phyloP scores from a whole-genome alignment of 257 asterid species.

The Lavandula angustifolia region DNA sequence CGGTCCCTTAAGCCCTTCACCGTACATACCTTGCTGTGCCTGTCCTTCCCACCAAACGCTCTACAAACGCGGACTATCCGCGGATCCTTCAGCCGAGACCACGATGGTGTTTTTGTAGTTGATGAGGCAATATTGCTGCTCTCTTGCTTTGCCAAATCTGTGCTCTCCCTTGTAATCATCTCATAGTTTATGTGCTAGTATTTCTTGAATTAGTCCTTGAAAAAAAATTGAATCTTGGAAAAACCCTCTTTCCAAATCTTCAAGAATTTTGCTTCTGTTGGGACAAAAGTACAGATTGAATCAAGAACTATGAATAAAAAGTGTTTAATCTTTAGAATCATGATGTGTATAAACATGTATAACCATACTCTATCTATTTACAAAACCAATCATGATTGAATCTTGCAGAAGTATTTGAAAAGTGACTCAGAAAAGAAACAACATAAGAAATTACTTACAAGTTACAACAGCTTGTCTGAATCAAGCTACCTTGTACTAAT shows the following conservation, averaged over 20 bases:
- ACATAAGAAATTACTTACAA: conserved; percentile 35
- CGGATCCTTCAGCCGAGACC: conserved; percentile 76
- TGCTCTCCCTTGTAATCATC: conserved; percentile 54
- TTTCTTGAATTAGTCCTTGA: too few relatives aligned
- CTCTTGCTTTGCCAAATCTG: conserved; percentile 41
- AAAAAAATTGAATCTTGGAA: too few relatives aligned
- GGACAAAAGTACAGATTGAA: not conserved
- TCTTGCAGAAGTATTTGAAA: too few relatives aligned
- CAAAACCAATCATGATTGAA: too few relatives aligned
- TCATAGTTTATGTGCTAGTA: too few relatives aligned
- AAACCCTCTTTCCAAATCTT: conserved; percentile 18
- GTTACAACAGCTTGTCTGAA: conserved; percentile 1
- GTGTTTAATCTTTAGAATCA: too few relatives aligned
- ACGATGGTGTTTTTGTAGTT: conserved; percentile 46
- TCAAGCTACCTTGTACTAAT: conserved; percentile 5
- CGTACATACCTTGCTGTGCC: conserved; percentile 86
- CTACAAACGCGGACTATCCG: conserved; percentile 73
- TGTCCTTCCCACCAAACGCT: conserved; percentile 81
- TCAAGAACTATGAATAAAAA: conserved; percentile 8
- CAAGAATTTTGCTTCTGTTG: conserved; percentile 19
- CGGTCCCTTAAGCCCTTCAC: conserved; percentile 76
- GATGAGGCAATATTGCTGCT: conserved; percentile 36
- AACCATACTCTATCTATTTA: too few relatives aligned
- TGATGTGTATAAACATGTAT: too few relatives aligned
- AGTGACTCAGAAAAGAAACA: too few relatives aligned